Percentiles rank a stretch among this genome's conserved stretches.
Evolutionary conservation across 495 filamentous ascomycete genomes (phyloP).

Genomic region (Annulohypoxylon nitens): DNA sequence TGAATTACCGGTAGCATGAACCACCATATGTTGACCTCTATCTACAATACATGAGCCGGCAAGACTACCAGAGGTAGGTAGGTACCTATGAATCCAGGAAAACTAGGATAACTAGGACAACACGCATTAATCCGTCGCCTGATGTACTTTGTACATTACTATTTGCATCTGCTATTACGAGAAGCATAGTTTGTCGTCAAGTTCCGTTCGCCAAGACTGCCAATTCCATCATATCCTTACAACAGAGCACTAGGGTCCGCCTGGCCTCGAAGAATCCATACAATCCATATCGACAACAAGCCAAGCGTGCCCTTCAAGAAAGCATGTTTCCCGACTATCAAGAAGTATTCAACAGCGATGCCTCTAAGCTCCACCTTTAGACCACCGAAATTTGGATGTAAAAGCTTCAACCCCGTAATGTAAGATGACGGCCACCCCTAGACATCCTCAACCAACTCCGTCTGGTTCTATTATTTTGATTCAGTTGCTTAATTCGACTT

Average conservation of each 20-base stretch:
- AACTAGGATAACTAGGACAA: constrained; percentile 1
- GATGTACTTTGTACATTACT: constrained; percentile 51
- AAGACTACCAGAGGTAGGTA: neutral
- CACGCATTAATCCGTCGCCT: constrained; percentile 21
- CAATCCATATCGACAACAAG: constrained; percentile 25
- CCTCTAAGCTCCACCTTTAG: constrained; percentile 15
- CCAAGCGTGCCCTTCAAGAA: constrained; percentile 10
- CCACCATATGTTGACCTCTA: constrained; percentile 3
- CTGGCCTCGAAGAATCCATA: constrained; percentile 20
- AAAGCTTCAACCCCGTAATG: constrained; percentile 3
- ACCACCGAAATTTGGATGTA: constrained; percentile 19
- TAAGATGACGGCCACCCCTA: neutral
- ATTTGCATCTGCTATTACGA: constrained; percentile 44
- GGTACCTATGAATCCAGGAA: neutral
- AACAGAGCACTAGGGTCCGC: constrained; percentile 21
- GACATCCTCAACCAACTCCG: neutral
- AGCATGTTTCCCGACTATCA: constrained; percentile 11
- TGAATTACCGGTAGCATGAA: neutral
- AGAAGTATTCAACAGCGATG: constrained; percentile 35
- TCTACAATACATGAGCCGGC: neutral
- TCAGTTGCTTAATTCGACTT: neutral
- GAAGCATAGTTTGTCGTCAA: constrained; percentile 41
- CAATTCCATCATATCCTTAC: constrained; percentile 45
- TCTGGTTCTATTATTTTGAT: neutral
- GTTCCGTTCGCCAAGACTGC: constrained; percentile 38